phyloP scores from a whole-genome alignment of 1,284 basidiomycete genomes.

The Trametes polyzona region DNA sequence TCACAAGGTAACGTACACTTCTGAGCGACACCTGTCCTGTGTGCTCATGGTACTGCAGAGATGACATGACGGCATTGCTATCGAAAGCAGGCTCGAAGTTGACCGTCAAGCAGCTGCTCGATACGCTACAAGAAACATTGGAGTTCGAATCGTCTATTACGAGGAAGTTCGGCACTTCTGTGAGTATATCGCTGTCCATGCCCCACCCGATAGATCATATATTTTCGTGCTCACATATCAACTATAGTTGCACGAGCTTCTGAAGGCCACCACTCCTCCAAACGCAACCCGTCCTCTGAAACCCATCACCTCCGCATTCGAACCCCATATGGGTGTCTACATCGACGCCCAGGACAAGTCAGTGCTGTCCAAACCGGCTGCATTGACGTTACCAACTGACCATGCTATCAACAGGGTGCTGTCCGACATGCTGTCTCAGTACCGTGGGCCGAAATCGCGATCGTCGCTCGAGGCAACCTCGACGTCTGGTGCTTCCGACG shows the following conservation, averaged over 20 bases:
- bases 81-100: slow-evolving; percentile 74
- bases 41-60: slow-evolving; percentile 52
- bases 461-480: slow-evolving; percentile 67
- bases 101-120: slow-evolving; percentile 79
- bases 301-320: slow-evolving; percentile 86
- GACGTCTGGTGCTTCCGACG: slow-evolving; percentile 44
- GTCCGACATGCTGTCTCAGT: slow-evolving; percentile 80
- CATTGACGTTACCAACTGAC: not conserved
- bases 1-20: slow-evolving; percentile 65
- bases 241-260: slow-evolving; percentile 55
- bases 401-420: slow-evolving; percentile 57
- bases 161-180: slow-evolving; percentile 79
- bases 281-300: slow-evolving; percentile 54
- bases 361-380: slow-evolving; percentile 20
- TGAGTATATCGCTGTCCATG: slow-evolving; percentile 52
- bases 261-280: slow-evolving; percentile 53
- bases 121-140: slow-evolving; percentile 81
- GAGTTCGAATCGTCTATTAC: slow-evolving; percentile 86
- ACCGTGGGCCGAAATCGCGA: slow-evolving; percentile 69
- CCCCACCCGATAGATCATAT: no score
- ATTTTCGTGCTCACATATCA: not conserved
- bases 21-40: not conserved
- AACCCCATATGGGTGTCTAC: slow-evolving; percentile 90
- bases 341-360: slow-evolving; percentile 96
- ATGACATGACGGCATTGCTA: slow-evolving; percentile 68